Conservation (phyloP, 169 alveolate genomes). For the Besnoitia besnoiti region DNA sequence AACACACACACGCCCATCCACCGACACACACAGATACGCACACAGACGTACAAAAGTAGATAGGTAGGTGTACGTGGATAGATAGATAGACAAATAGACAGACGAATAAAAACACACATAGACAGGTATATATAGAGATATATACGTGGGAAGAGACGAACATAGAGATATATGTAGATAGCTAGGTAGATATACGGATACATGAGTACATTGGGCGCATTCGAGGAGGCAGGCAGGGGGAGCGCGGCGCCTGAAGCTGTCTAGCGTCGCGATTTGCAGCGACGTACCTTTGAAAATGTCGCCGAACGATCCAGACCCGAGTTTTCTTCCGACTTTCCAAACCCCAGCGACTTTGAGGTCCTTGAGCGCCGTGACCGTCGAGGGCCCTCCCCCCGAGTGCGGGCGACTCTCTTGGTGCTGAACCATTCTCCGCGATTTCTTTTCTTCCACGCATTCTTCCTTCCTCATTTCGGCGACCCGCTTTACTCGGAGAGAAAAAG, state of each 20-base stretch:
- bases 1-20: no score
- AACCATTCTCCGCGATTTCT: not conserved
- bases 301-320: slow-evolving; percentile 99
- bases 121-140: not conserved
- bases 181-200: no score
- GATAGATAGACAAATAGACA: not conserved
- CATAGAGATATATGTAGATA: no score
- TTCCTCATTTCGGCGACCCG: not conserved
- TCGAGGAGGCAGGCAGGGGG: no score
- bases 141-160: not conserved
- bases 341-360: slow-evolving; percentile 96
- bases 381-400: not conserved
- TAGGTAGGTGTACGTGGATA: not conserved
- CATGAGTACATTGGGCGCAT: no score
- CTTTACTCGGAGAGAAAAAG: not conserved
- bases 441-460: not conserved
- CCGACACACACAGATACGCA: not conserved
- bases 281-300: slow-evolving; percentile 92
- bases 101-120: not conserved
- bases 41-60: not conserved
- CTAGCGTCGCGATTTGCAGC: no score
- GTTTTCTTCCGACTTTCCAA: slow-evolving; percentile 95
- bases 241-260: no score
- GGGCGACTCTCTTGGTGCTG: not conserved
- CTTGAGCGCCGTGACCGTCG: slow-evolving; percentile 71